Conservation (phyloP, 1,139 yeast species). For the Groenewaldozyma auringiensis region DNA sequence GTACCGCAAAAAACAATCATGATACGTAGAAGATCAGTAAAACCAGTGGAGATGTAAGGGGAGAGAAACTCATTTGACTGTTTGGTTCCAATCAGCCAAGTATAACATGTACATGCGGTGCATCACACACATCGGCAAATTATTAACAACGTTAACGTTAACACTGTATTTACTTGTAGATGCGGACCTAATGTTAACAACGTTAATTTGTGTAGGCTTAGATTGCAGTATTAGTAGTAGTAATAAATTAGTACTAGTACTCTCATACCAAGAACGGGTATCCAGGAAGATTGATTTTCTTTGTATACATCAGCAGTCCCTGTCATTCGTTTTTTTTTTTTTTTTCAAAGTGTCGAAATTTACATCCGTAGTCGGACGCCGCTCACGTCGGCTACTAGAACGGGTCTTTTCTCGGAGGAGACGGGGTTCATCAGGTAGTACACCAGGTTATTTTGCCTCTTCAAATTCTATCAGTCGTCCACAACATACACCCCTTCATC, state of each 20-base stretch:
- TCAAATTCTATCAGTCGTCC: background rate
- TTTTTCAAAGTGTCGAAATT: conserved; percentile 1
- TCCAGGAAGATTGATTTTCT: background rate
- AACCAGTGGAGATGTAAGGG: too few species aligned
- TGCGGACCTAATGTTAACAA: background rate
- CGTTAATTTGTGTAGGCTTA: background rate
- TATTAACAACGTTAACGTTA: too few species aligned
- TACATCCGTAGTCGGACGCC: conserved; percentile 1
- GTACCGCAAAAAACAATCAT: too few species aligned
- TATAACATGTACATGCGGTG: too few species aligned
- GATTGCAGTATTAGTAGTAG: background rate
- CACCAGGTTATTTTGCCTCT: background rate
- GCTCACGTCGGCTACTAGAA: background rate
- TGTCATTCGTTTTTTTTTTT: background rate
- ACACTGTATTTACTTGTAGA: too few species aligned
- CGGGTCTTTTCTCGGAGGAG: background rate
- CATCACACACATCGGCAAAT: too few species aligned
- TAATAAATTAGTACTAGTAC: background rate
- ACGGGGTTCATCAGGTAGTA: background rate
- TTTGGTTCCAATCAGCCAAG: too few species aligned
- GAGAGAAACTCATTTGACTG: too few species aligned
- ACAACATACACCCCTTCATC: background rate
- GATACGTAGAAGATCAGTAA: too few species aligned
- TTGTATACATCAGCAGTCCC: background rate
- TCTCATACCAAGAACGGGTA: background rate